Base-by-base conservation (phyloP, 768 basidiomycete genomes). In the Collybiopsis luxurians region DNA sequence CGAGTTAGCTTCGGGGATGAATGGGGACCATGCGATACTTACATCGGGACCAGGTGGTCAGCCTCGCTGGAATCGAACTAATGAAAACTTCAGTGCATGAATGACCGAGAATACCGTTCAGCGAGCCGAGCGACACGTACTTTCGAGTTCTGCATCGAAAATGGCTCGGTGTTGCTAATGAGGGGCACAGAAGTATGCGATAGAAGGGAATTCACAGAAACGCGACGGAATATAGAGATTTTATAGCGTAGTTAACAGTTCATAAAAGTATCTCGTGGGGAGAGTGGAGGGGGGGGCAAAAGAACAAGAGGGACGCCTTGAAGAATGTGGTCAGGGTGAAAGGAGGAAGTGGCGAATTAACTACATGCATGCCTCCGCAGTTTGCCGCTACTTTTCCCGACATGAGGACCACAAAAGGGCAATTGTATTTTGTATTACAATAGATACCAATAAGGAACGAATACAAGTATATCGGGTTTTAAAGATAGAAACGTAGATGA, bases 171-270 rank as follows among this genome's bases (percentile, higher is more conserved):
- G 19, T 4, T 38, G 28, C 48, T 30, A 49, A 31, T 34, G 27
- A 26, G 48, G 21, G 15, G 21, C 30, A 55, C 64, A 39, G 71
- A 72, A 50, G 47, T 42, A n/a, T 31, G 19, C 38, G 39, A 44
- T 31, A n/a, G 42, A 30, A 45, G 12, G 40, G 53, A 27, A 34
- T 5, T 6, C 31, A 34, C 31, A 27, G 23, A 7, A 30, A 9
- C n/a, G 26, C 28, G 27, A 13, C 45, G 53, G 27, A 27, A 23
- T 40, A 39, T n/a, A 36, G 39, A 43, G 30, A n/a, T 28, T 34
- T 21, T 21, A 11, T 13, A 43, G 42, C 27, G 26, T 21, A 46
- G 28, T 23, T n/a, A 26, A 23, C 43, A 21, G 54, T 43, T 31
- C 27, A 34, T 45, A n/a, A n/a, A n/a, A n/a, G n/a, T n/a, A n/a